Evolutionary conservation across 305 asterid genomes (phyloP).

Genomic region (Salvia sclarea): DNA sequence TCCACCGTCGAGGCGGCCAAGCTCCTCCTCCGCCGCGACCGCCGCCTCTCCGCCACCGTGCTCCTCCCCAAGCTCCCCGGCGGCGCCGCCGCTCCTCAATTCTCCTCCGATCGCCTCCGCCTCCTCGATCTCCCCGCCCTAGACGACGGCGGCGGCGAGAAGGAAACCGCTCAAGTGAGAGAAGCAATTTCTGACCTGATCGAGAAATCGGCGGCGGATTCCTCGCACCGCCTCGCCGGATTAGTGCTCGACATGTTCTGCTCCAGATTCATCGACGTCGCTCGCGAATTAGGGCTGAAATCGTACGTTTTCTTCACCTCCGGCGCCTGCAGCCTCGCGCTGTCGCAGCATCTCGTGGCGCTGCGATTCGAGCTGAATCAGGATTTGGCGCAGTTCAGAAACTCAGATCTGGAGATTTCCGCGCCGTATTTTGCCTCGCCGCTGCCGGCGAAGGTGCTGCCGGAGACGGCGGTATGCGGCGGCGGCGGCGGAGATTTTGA

Average conservation of each 20-base stretch:
- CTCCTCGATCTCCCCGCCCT: no score
- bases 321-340: slow-evolving; percentile 47
- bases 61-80: slow-evolving; percentile 41
- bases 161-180: no score
- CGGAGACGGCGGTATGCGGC: slow-evolving; percentile 22
- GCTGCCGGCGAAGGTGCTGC: slow-evolving; percentile 42
- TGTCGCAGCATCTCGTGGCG: slow-evolving; percentile 13
- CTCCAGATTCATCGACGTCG: slow-evolving; percentile 43
- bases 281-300: slow-evolving; percentile 44
- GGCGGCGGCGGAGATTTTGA: neutral
- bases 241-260: slow-evolving; percentile 66
- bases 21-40: slow-evolving; percentile 44
- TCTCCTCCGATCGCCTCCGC: slow-evolving; percentile 31
- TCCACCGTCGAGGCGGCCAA: slow-evolving; percentile 59
- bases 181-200: no score
- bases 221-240: slow-evolving; percentile 24
- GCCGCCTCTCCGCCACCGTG: slow-evolving; percentile 45
- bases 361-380: slow-evolving; percentile 31
- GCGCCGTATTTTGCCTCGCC: no score
- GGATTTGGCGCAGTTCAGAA: slow-evolving; percentile 30
- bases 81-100: slow-evolving; percentile 19
- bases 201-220: no score
- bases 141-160: no score
- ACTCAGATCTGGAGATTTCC: slow-evolving; percentile 38
- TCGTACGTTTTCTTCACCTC: slow-evolving; percentile 55